Percentiles rank a stretch among this genome's conserved stretches.
phyloP scores from a whole-genome alignment of 2,329 filamentous ascomycete genomes.

The Teratosphaeriaceae sp. region DNA sequence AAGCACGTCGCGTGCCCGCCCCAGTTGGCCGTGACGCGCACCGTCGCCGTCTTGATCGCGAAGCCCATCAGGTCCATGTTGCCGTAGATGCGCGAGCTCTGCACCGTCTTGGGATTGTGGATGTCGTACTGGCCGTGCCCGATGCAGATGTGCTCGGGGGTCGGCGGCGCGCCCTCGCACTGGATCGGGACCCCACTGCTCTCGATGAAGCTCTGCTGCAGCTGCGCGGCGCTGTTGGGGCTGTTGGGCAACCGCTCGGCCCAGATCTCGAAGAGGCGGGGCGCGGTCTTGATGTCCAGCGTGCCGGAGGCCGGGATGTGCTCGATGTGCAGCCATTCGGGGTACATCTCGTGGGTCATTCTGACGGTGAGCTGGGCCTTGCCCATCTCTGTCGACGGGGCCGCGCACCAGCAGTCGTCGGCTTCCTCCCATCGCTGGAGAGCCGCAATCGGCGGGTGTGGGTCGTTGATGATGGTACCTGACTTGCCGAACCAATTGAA shows the following conservation, averaged over 20 bases:
- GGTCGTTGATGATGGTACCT: background rate
- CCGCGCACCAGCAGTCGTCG: slow-evolving; percentile 83
- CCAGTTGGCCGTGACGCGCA: slow-evolving; percentile 39
- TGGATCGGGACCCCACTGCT: background rate
- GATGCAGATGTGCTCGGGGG: slow-evolving; percentile 29
- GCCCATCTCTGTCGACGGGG: slow-evolving; percentile 40
- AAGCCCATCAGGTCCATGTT: slow-evolving; percentile 16
- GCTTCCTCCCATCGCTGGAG: slow-evolving; percentile 67
- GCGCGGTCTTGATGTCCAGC: slow-evolving; percentile 35
- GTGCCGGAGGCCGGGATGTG: slow-evolving; percentile 37
- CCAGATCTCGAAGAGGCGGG: slow-evolving; percentile 41
- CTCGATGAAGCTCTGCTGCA: slow-evolving; percentile 6
- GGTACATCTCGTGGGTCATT: slow-evolving; percentile 31
- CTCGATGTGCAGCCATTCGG: slow-evolving; percentile 39
- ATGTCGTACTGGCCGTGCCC: slow-evolving; percentile 37
- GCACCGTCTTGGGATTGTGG: slow-evolving; percentile 34
- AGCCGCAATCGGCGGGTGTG: slow-evolving; percentile 38
- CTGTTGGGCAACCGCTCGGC: slow-evolving; percentile 23
- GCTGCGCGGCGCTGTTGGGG: slow-evolving; percentile 8
- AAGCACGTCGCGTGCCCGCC: slow-evolving; percentile 40
- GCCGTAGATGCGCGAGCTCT: slow-evolving; percentile 34
- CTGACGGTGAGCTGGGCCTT: slow-evolving; percentile 59
- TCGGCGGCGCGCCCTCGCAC: slow-evolving; percentile 12
- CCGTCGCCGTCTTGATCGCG: slow-evolving; percentile 29
- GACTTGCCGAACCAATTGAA: too few relatives aligned